Conservation (phyloP, 1,284 basidiomycete genomes). For the Ganoderma boninense region DNA sequence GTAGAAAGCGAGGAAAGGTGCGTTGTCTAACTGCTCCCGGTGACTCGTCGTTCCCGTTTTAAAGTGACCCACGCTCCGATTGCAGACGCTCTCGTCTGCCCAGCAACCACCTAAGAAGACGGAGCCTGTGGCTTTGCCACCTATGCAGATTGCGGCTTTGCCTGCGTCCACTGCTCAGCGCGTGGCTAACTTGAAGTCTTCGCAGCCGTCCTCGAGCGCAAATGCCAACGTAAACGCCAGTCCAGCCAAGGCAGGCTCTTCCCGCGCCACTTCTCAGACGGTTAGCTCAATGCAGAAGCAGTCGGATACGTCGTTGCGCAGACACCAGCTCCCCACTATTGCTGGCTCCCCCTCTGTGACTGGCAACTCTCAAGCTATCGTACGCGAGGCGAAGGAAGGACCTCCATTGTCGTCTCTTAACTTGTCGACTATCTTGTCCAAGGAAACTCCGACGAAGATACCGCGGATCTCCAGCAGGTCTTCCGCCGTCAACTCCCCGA, state of each 20-base stretch:
- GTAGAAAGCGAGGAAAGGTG: conserved; percentile 93
- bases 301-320: conserved; percentile 80
- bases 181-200: conserved; percentile 77
- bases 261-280: conserved; percentile 76
- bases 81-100: conserved; percentile 85
- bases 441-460: conserved; percentile 93
- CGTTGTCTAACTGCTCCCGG: conserved; percentile 30
- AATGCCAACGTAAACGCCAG: conserved; percentile 53
- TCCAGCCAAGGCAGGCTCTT: conserved; percentile 56
- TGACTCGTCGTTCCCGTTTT: background rate
- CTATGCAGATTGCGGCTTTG: conserved; percentile 87
- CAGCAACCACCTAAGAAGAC: conserved; percentile 70
- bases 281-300: conserved; percentile 84
- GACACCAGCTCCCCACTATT: conserved; percentile 84
- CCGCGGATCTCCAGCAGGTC: conserved; percentile 88
- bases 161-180: conserved; percentile 82
- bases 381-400: conserved; percentile 64
- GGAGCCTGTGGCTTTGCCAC: conserved; percentile 76
- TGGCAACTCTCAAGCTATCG: conserved; percentile 51
- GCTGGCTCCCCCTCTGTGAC: conserved; percentile 90
- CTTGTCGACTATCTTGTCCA: conserved; percentile 59
- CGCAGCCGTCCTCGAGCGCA: conserved; percentile 54
- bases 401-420: conserved; percentile 62
- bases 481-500: conserved; percentile 73
- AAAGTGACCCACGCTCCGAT: conserved; percentile 14